phyloP scores from a whole-genome alignment of 495 filamentous ascomycete species.

The Pseudotulostoma volvatum region DNA sequence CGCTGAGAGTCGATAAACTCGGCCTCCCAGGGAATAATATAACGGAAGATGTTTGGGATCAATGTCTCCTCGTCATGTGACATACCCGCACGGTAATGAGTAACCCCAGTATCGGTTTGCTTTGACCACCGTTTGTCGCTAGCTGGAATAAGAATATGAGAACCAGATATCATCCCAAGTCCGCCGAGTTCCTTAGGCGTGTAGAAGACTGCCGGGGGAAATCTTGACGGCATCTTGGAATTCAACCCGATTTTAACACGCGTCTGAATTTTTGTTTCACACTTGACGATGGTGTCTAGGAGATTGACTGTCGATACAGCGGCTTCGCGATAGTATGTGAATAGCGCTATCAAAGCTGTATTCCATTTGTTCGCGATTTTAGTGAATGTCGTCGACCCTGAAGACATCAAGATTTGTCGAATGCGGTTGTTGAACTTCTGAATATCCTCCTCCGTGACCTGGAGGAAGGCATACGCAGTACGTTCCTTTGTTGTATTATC shows the following conservation, averaged over 20 bases:
- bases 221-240: constrained; percentile 99
- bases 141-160: constrained; percentile 93
- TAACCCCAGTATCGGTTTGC: constrained; percentile 94
- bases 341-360: constrained; percentile 92
- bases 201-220: constrained; percentile 97
- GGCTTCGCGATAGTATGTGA: constrained; percentile 98
- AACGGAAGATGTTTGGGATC: constrained; percentile 98
- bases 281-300: constrained; percentile 97
- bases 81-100: constrained; percentile 97
- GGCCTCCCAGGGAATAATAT: constrained; percentile 98
- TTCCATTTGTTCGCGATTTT: constrained; percentile 99
- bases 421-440: constrained; percentile 99
- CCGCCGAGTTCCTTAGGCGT: constrained; percentile 97
- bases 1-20: constrained; percentile 98
- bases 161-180: constrained; percentile 97
- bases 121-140: constrained; percentile 97
- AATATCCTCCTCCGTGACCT: constrained; percentile 96
- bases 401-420: constrained; percentile 97
- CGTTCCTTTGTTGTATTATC: constrained; percentile 93
- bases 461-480: constrained; percentile 93
- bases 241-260: constrained; percentile 98
- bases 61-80: constrained; percentile 95
- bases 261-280: constrained; percentile 99
- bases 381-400: constrained; percentile 95
- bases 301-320: constrained; percentile 94